These are phyloP conservation scores for Guyanaporus albipodus DNA, from an alignment of 768 basidiomycete species.

Conservation along the genomic window DNA sequence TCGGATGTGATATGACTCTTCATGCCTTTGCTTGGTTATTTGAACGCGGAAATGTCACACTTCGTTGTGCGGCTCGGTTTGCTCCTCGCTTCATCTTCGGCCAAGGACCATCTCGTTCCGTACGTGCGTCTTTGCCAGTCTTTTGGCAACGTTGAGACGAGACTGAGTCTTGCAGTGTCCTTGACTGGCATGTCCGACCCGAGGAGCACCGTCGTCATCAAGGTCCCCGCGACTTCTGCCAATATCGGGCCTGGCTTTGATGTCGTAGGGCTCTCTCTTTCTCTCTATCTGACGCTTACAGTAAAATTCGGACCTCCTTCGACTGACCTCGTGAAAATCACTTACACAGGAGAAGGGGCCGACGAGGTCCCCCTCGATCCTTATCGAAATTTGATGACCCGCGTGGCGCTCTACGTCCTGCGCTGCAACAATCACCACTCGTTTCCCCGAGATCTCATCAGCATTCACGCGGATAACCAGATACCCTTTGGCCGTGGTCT, in stretches of 20 bases:
- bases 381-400: constrained; percentile 95
- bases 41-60: too few relatives aligned
- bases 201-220: constrained; percentile 55
- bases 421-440: constrained; percentile 73
- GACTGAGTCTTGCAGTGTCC: constrained; percentile 2
- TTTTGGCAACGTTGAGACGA: neutral
- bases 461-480: constrained; percentile 80
- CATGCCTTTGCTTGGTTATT: too few relatives aligned
- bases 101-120: too few relatives aligned
- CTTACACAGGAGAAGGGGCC: constrained; percentile 86
- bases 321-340: constrained; percentile 56
- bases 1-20: too few relatives aligned
- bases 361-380: constrained; percentile 88
- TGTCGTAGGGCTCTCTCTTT: constrained; percentile 96
- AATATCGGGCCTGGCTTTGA: constrained; percentile 99
- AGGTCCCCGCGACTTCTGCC: constrained; percentile 94
- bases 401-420: constrained; percentile 96
- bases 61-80: too few relatives aligned
- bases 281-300: constrained; percentile 73
- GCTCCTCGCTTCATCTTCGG: too few relatives aligned
- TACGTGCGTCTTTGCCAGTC: constrained; percentile 1
- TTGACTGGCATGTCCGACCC: constrained; percentile 20
- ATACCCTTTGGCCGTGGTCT: constrained; percentile 98
- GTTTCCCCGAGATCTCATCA: constrained; percentile 69
- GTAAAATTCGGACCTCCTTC: constrained; percentile 44